Percentiles rank a stretch among this genome's conserved stretches.
These are phyloP conservation scores for Bremia lactucae DNA, from an alignment of 352 stramenopile species.

Conservation along the genomic window DNA sequence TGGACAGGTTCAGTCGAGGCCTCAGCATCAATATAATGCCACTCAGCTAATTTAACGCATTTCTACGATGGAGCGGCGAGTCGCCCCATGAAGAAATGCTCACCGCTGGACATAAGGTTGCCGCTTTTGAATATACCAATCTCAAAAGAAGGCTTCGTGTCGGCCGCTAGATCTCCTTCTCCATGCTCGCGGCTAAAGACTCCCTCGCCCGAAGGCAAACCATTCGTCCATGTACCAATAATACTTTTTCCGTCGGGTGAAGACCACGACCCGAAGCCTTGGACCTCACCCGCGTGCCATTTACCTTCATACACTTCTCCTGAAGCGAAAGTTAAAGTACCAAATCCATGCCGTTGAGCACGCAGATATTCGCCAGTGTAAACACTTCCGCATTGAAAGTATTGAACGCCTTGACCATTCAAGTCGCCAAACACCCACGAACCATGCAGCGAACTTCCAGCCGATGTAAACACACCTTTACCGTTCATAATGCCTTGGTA, in stretches of 20 bases:
- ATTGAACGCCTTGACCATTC: constrained; percentile 34
- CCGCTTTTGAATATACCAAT: constrained; percentile 36
- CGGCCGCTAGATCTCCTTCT: constrained; percentile 15
- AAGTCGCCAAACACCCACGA: constrained; percentile 38
- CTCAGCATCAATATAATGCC: too few relatives aligned
- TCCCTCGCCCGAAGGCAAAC: constrained; percentile 38
- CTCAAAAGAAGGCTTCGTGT: constrained; percentile 12
- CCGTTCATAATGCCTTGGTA: constrained; percentile 49
- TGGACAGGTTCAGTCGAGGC: too few relatives aligned
- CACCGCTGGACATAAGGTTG: constrained; percentile 26
- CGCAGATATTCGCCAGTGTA: constrained; percentile 44
- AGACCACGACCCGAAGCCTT: constrained; percentile 60
- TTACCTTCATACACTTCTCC: constrained; percentile 63
- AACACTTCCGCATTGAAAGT: constrained; percentile 41
- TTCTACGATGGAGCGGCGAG: constrained; percentile 27
- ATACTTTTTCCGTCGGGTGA: constrained; percentile 32
- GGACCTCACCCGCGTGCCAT: constrained; percentile 36
- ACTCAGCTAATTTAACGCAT: too few relatives aligned
- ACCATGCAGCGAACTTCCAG: constrained; percentile 29
- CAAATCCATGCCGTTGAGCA: constrained; percentile 39
- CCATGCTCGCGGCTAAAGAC: constrained; percentile 32
- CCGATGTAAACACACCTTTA: constrained; percentile 36
- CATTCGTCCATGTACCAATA: constrained; percentile 46
- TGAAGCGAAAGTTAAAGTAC: constrained; percentile 39
- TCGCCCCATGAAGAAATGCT: constrained; percentile 34